These are phyloP conservation scores for Ettlia oleoabundans DNA, from an alignment of 139 green algal genomes.

Conservation along the genomic window DNA sequence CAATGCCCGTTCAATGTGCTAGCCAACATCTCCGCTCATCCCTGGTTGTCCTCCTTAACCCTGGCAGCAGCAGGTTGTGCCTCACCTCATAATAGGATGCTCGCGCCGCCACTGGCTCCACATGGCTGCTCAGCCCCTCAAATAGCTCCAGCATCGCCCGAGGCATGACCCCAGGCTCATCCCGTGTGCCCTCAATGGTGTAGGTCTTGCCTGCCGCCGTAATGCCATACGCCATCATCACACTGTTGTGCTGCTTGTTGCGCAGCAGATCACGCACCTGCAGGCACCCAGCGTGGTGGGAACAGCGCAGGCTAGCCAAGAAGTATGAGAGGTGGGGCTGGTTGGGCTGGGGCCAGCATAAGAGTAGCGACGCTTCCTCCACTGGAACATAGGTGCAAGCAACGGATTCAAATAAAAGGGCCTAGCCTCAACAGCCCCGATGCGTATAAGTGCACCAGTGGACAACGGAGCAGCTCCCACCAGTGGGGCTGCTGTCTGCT, in stretches of 20 bases:
- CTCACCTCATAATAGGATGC: conserved; percentile 57
- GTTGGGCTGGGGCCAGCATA: too few species aligned
- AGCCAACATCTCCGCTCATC: too few species aligned
- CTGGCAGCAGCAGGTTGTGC: not conserved
- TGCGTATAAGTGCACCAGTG: too few species aligned
- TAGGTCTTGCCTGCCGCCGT: conserved; percentile 84
- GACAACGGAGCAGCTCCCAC: conserved; percentile 37
- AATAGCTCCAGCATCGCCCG: conserved; percentile 66
- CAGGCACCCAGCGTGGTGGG: conserved; percentile 12
- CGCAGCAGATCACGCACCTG: conserved; percentile 57
- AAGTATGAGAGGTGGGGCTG: too few species aligned
- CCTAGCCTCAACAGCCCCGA: too few species aligned
- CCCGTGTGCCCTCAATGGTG: conserved; percentile 74
- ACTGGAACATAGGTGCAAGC: too few species aligned
- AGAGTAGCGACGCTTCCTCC: too few species aligned
- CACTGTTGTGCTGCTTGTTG: conserved; percentile 48
- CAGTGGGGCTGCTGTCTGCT: conserved; percentile 47
- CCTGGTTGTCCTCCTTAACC: too few species aligned
- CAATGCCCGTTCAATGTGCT: too few species aligned
- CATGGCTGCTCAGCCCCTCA: conserved; percentile 46
- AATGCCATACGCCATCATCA: conserved; percentile 85
- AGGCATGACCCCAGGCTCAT: conserved; percentile 71
- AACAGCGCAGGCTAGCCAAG: too few species aligned
- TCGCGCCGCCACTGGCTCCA: conserved; percentile 33
- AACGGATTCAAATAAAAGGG: too few species aligned